Base-by-base conservation (phyloP, 441 rosid species). In the Erysimum cheiri region DNA sequence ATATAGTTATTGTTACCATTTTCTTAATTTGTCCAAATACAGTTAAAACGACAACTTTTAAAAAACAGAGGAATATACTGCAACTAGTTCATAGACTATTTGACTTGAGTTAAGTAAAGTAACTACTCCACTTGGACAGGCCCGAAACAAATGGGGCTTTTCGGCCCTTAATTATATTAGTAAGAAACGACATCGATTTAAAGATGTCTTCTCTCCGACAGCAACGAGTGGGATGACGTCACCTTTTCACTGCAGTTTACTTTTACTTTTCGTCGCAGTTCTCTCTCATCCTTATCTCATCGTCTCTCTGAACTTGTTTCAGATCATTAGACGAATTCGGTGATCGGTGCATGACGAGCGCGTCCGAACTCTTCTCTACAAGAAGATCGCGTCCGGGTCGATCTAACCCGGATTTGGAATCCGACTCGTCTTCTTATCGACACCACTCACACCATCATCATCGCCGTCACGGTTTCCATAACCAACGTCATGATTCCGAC, bases 311-410 rank as follows among this genome's bases (percentile, higher is more conserved):
- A 15, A 33, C 28, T 36, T 47, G 26, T 56, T 61, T 44, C 46
- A 33, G 74, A 60, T 41, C 58, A 7, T 24, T 43, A 13, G 33
- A 54, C 62, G 48, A 24, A 3, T 46, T 19, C 33, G 62, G 28
- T 52, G 37, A 80, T 57, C 58, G 56, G 82, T 83, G 97, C 75
- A 90, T 91, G 97, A 84, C 98, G 91, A 91, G 90, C 79, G 92
- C 92, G 67, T 87, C 91, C 64, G 97, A 93, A 84, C 83, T 93
- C 24, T 90, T 93, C 77, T 81, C 86, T 69, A 85, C 67, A 52
- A 77, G 98, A 74, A 84, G 98, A 81, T 91, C 88, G 48, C 91
- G 98, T 53, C 70, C 76, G 61, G 86, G 82, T 48, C 90, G 97
- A 28, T 17, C 80, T 54, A 78, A 71, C 57, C 62, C 80, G 59